phyloP scores from a whole-genome alignment of 768 basidiomycete genomes.

The Boletus subcaerulescens region DNA sequence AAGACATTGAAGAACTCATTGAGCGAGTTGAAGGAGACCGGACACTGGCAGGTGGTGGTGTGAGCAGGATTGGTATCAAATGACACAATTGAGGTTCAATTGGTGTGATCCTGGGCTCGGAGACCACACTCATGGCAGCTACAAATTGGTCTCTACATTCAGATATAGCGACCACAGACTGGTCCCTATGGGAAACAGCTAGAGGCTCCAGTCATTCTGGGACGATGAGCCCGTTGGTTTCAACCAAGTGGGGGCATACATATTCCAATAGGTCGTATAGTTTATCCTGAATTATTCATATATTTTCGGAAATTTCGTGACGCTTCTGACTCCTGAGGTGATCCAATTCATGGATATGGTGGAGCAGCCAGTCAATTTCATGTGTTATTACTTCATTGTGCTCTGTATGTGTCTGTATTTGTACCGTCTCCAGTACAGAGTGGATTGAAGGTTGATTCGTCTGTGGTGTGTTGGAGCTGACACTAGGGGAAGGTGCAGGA shows the following conservation, averaged over 20 bases:
- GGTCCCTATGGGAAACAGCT: slow-evolving; percentile 34
- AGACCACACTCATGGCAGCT: slow-evolving; percentile 42
- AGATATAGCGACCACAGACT: slow-evolving; percentile 44
- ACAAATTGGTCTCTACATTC: slow-evolving; percentile 43
- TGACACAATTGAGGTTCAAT: slow-evolving; percentile 24
- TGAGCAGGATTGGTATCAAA: slow-evolving; percentile 34
- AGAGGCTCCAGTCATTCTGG: slow-evolving; percentile 11
- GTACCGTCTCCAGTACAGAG: slow-evolving; percentile 43
- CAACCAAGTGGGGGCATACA: slow-evolving; percentile 42
- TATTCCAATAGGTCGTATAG: slow-evolving; percentile 60
- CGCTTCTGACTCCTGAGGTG: slow-evolving; percentile 59
- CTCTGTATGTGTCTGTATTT: slow-evolving; percentile 38
- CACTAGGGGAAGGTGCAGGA: slow-evolving; percentile 42
- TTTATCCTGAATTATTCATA: slow-evolving; percentile 68
- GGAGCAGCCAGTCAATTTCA: slow-evolving; percentile 49
- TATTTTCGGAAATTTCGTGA: slow-evolving; percentile 59
- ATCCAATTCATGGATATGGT: slow-evolving; percentile 63
- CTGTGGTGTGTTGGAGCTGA: slow-evolving; percentile 50
- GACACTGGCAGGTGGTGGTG: slow-evolving; percentile 45
- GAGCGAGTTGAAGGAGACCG: slow-evolving; percentile 42
- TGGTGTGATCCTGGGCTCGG: slow-evolving; percentile 30
- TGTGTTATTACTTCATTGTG: slow-evolving; percentile 44
- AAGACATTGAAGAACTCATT: slow-evolving; percentile 20
- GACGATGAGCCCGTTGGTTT: slow-evolving; percentile 16
- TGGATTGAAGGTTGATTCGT: slow-evolving; percentile 48